Conservation (phyloP, 2,329 filamentous ascomycete genomes). For the Ophiosphaerella herpotricha region DNA sequence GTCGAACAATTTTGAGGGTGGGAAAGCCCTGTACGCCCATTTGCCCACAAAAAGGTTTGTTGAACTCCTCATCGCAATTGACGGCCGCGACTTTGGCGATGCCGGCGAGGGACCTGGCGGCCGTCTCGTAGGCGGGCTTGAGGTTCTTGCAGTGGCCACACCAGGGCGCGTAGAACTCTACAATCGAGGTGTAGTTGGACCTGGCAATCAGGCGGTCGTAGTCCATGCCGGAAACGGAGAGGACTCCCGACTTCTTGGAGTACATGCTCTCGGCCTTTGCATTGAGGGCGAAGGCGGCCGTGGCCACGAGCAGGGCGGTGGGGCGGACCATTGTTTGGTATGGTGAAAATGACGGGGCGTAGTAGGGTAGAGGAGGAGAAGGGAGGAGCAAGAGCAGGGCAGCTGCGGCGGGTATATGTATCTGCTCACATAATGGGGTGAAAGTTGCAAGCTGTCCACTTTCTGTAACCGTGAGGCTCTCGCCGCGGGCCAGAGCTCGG, state of each 20-base stretch:
- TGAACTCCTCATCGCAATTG: constrained; percentile 91
- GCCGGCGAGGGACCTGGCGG: constrained; percentile 84
- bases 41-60: constrained; percentile 82
- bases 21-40: constrained; percentile 95
- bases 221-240: constrained; percentile 77
- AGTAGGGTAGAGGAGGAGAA: constrained; percentile 1
- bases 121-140: constrained; percentile 94
- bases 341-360: constrained; percentile 1
- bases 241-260: constrained; percentile 80
- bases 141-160: constrained; percentile 97
- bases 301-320: constrained; percentile 54
- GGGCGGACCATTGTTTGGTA: constrained; percentile 40
- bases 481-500: constrained; percentile 1
- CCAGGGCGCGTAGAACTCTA: constrained; percentile 90
- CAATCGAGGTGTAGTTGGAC: constrained; percentile 81
- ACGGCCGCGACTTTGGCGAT: constrained; percentile 93
- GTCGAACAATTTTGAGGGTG: constrained; percentile 89
- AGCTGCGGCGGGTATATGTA: constrained; percentile 10
- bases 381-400: constrained; percentile 8
- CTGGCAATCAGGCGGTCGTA: constrained; percentile 83
- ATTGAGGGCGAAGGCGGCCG: constrained; percentile 68
- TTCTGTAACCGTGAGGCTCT: constrained; percentile 4
- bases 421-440: constrained; percentile 17
- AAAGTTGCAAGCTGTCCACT: constrained; percentile 4
- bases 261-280: constrained; percentile 76